phyloP scores from a whole-genome alignment of 805 yeast species.

The Brettanomyces naardenensis region DNA sequence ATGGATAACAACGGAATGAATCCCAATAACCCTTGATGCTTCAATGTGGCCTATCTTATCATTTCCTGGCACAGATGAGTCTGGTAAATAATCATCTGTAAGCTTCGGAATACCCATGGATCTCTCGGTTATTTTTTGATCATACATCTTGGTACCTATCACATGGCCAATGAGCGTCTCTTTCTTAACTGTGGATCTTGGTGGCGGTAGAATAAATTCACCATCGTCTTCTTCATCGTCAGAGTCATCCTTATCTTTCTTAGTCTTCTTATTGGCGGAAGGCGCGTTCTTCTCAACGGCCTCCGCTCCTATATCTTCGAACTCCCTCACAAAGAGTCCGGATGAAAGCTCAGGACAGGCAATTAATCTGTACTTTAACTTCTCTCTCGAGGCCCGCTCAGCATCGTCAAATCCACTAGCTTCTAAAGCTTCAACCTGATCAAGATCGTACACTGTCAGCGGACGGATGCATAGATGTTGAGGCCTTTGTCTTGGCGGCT shows the following conservation, averaged over 20 bases:
- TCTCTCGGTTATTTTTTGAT: conserved; percentile 40
- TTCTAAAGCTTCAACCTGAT: conserved; percentile 57
- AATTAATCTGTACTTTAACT: conserved; percentile 58
- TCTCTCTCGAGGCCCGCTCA: conserved; percentile 64
- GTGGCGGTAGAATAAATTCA: conserved; percentile 28
- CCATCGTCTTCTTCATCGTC: conserved; percentile 14
- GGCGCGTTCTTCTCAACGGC: background rate
- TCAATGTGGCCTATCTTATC: conserved; percentile 59
- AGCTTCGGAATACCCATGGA: conserved; percentile 53
- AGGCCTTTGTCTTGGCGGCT: conserved; percentile 29
- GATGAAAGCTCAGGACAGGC: conserved; percentile 87
- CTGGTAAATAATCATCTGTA: conserved; percentile 15
- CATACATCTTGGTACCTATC: conserved; percentile 62
- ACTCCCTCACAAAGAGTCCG: conserved; percentile 76
- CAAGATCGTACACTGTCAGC: conserved; percentile 63
- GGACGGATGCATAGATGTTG: conserved; percentile 68
- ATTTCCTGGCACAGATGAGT: conserved; percentile 13
- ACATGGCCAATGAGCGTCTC: conserved; percentile 76
- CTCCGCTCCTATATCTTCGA: conserved; percentile 22
- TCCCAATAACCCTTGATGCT: conserved; percentile 62
- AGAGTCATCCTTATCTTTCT: conserved; percentile 11
- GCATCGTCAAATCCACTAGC: conserved; percentile 55
- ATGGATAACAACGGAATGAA: conserved; percentile 75
- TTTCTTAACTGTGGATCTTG: conserved; percentile 40
- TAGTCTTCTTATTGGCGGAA: conserved; percentile 13